Base-by-base conservation (phyloP, 257 asterid species). In the Ocimum tenuiflorum region DNA sequence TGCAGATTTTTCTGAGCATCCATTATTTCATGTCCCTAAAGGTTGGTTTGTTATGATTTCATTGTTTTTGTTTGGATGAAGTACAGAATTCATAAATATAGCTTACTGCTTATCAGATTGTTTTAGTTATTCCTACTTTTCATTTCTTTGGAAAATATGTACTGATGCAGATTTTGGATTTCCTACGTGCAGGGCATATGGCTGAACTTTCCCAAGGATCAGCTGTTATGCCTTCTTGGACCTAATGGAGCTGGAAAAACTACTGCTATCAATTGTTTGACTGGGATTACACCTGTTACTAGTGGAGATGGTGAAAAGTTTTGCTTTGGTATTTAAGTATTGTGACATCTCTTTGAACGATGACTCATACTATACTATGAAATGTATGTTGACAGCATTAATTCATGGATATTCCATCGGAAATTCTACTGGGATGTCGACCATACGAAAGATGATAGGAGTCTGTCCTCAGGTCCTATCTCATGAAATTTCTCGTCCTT, bases 241-340 rank as follows among this genome's bases (percentile, higher is more conserved):
- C 96, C 96, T 33, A 92, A 92, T 76, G 98, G 97, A 68, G 97
- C 98, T 65, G 98, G 98, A 43, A 92, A 92, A 81, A 92, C 98
- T 68, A 92, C 98, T 53, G 75, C 84, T 22, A 92, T 92, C 48
- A 87, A 81, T 75, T 92, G 98, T 73, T 81, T 92, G 85, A 92
- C 96, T 57, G 98, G 98, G 69, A 82, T 87, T 72, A 87, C 96
- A 33, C 96, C 97, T 13, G 94, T 85, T 63, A 89, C 91, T 45
- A 75, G 80, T 52, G 98, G 98, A 76, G 98, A 92, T 82, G 98
- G 98, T 92, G 84, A 79, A 83, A 65, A 24, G 41, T 42, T 35
- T 46, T 75, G 2, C 65, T 73, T 50, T 42, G 23, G 10, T 46
- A 38, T 63, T 27, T 22, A 22, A 31, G 11, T 46, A 63, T 57